These are phyloP conservation scores for Penicillium atrosanguineum DNA, from an alignment of 495 filamentous ascomycete species.

Conservation along the genomic window DNA sequence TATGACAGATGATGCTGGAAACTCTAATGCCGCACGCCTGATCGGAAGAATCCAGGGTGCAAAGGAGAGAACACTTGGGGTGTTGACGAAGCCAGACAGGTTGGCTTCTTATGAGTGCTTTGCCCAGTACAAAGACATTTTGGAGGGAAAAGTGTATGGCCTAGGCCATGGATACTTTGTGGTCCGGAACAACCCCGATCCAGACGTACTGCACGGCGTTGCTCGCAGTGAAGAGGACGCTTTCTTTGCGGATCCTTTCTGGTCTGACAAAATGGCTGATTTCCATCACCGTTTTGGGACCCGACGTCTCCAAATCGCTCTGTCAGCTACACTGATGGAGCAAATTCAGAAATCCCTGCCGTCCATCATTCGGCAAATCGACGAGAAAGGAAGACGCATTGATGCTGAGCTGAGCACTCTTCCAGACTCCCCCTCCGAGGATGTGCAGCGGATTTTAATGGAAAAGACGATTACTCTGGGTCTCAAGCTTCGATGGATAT, in stretches of 20 bases:
- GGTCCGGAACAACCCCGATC: slow-evolving; percentile 57
- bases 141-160: slow-evolving; percentile 50
- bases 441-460: slow-evolving; percentile 35
- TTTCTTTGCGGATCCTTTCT: slow-evolving; percentile 55
- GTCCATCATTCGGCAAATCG: slow-evolving; percentile 55
- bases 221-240: slow-evolving; percentile 56
- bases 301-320: slow-evolving; percentile 47
- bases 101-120: slow-evolving; percentile 48
- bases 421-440: slow-evolving; percentile 53
- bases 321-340: slow-evolving; percentile 52
- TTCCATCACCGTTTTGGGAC: slow-evolving; percentile 60
- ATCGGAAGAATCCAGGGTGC: slow-evolving; percentile 57
- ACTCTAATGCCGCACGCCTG: slow-evolving; percentile 64
- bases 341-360: slow-evolving; percentile 63
- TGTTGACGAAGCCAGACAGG: slow-evolving; percentile 79
- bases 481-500: slow-evolving; percentile 24
- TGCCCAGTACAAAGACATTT: slow-evolving; percentile 55
- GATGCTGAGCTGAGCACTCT: slow-evolving; percentile 45
- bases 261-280: slow-evolving; percentile 40
- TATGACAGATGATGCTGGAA: slow-evolving; percentile 71
- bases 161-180: slow-evolving; percentile 67
- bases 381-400: slow-evolving; percentile 45
- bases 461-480: slow-evolving; percentile 33
- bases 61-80: slow-evolving; percentile 62
- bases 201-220: slow-evolving; percentile 46